Evolutionary conservation across 2,329 filamentous ascomycete species (phyloP).

Genomic region (Monilinia polystroma): DNA sequence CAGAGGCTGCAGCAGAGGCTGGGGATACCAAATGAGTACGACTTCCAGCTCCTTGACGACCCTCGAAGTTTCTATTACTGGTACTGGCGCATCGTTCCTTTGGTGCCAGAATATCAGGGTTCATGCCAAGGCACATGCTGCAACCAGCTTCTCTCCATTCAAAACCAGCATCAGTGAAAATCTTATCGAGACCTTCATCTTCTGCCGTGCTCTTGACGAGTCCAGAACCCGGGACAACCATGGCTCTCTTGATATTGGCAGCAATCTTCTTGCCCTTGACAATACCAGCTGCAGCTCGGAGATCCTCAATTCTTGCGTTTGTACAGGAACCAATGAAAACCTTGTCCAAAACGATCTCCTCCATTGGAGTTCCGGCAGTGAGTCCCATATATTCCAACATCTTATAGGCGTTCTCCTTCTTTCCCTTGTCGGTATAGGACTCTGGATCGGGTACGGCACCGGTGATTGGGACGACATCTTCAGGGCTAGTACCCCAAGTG

Average conservation of each 20-base stretch:
- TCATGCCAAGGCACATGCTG: slow-evolving; percentile 99
- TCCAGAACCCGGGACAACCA: slow-evolving; percentile 95
- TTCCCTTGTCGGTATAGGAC: slow-evolving; percentile 75
- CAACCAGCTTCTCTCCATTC: slow-evolving; percentile 98
- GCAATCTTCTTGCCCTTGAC: slow-evolving; percentile 87
- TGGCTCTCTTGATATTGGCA: slow-evolving; percentile 83
- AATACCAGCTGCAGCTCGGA: slow-evolving; percentile 81
- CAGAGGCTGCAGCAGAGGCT: slow-evolving; percentile 91
- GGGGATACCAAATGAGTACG: slow-evolving; percentile 96
- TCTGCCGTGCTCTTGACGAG: slow-evolving; percentile 92
- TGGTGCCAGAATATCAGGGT: slow-evolving; percentile 92
- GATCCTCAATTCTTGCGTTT: slow-evolving; percentile 93
- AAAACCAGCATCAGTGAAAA: slow-evolving; percentile 89
- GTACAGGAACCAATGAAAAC: slow-evolving; percentile 98
- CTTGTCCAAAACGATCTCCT: slow-evolving; percentile 92
- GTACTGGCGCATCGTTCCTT: slow-evolving; percentile 93
- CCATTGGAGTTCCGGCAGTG: slow-evolving; percentile 79
- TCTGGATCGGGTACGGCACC: slow-evolving; percentile 88
- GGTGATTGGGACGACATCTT: slow-evolving; percentile 94
- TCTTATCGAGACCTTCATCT: slow-evolving; percentile 85
- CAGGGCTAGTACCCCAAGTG: slow-evolving; percentile 95
- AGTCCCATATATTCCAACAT: slow-evolving; percentile 97
- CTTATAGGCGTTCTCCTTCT: slow-evolving; percentile 75
- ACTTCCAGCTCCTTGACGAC: slow-evolving; percentile 86
- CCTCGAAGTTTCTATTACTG: slow-evolving; percentile 96